Conservation (phyloP, 2,329 filamentous ascomycete genomes). For the Pseudogymnoascus sp. region DNA sequence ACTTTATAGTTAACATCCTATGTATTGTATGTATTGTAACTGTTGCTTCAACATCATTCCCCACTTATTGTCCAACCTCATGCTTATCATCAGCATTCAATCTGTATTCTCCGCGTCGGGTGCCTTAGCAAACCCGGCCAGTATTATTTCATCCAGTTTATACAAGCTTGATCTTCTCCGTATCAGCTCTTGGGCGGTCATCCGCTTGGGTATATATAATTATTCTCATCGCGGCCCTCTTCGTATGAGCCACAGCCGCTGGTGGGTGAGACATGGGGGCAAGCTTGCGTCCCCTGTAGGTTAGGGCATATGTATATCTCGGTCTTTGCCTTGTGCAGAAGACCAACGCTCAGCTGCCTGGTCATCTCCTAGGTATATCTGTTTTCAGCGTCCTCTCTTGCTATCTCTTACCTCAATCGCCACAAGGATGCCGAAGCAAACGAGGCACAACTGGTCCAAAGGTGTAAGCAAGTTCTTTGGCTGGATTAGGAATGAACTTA, state of each 20-base stretch:
- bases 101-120: background rate
- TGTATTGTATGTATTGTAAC: background rate
- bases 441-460: constrained; percentile 13
- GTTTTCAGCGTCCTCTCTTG: background rate
- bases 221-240: background rate
- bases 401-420: constrained; percentile 17
- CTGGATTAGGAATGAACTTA: constrained; percentile 32
- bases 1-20: background rate
- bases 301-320: background rate
- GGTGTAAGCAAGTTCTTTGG: background rate
- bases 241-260: background rate
- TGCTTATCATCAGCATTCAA: background rate
- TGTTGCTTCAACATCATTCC: background rate
- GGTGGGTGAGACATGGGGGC: background rate
- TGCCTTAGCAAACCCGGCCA: background rate
- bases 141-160: background rate
- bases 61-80: background rate
- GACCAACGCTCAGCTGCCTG: background rate
- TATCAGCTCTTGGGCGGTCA: background rate
- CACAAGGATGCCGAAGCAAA: constrained; percentile 24
- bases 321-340: background rate
- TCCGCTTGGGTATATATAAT: background rate
- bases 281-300: background rate
- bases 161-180: background rate
- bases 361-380: background rate